Base-by-base conservation (phyloP, 2,329 filamentous ascomycete species). In the Alternaria sp. region DNA sequence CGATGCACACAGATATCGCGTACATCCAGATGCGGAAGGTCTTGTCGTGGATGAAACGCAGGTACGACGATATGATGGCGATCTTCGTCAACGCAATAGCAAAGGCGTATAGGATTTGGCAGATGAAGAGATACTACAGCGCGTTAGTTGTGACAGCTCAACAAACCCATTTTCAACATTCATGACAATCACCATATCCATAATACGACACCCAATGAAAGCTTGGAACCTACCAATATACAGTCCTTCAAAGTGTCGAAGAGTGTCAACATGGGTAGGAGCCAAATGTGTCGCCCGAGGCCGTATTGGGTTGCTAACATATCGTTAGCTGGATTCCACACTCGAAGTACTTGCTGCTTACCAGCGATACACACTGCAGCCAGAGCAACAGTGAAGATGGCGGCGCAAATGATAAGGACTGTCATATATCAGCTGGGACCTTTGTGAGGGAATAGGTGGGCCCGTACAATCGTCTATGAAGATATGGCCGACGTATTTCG, bases 21-120 rank as follows among this genome's bases (percentile, higher is more conserved):
- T 70, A 72, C 69, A 76, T 72, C 9, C 50, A 13, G 5, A 67
- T 65, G 11, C 73, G 69, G 44, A 77, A 75, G 3, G 12, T 49
- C 32, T 17, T 30, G 10, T 71, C 60, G 44, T 66, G 65, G 6
- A 77, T 65, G 44, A 76, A 69, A 21, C 72, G 71, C 10, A 77
- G 62, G 51, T 75, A 77, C 2, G 69, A 74, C 6, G 71, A 63
- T 59, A 77, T 72, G 52, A 76, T 74, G 10, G 74, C 70, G 15
- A 74, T 61, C 43, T 77, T 77, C 15, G 74, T 76, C 17, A 66
- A 68, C 4, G 68, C 67, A 45, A 76, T 73, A 9, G 72, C 72
- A 50, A 66, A 74, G 10, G 68, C 64, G 58, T 77, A 76, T 11
- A 77, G 26, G 2, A 77, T 57, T 17, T 77, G 73, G 45, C 70